Evolutionary conservation across 768 basidiomycete genomes (phyloP), one percentile per base, ranked within the genome.

Genomic region (Chiua virens): DNA sequence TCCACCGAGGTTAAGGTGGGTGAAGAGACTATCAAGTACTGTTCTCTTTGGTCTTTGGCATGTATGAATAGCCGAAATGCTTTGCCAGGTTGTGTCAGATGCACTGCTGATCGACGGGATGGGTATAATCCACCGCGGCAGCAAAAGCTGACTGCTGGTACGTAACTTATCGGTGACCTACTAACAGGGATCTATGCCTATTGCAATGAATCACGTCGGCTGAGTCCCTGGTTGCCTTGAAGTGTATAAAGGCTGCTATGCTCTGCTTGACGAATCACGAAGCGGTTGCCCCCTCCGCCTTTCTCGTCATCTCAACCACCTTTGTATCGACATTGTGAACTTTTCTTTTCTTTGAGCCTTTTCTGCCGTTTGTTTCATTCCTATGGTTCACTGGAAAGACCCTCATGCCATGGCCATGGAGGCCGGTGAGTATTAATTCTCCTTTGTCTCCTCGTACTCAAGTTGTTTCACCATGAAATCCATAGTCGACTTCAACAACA

Each of bases 401-500:
- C 56, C 58, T 9, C 47, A 43, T 2, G 55, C 54, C 45, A 50
- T 67, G 54, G 54, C 52, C 22, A 32, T 34, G 25, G 56, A 69
- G 36, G 65, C 63, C 22, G 20, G 65, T 65, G 47, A 32, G 68
- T 56, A 41, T 36, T 53, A 41, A 5, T 8, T 4, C 14, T 18
- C 17, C 17, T 25, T 34, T 48, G 23, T 37, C 34, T 28, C 28
- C 22, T n/a, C 42, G 43, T 54, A 17, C 52, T 44, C 30, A 47
- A 30, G 50, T 15, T 34, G 32, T 34, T 14, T 34, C 32, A 34
- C 14, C 40, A 37, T 39, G 42, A 14, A 28, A 25, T 20, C 32
- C 35, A 36, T 50, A 87, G 86, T 71, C 47, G 75, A 78, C 44
- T 86, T 87, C 60, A 71, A 71, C 39, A 81, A 82, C 58, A 65